Evolutionary conservation across 805 yeast species (phyloP), one percentile per base, ranked within the genome.

Genomic region (Candida montana): DNA sequence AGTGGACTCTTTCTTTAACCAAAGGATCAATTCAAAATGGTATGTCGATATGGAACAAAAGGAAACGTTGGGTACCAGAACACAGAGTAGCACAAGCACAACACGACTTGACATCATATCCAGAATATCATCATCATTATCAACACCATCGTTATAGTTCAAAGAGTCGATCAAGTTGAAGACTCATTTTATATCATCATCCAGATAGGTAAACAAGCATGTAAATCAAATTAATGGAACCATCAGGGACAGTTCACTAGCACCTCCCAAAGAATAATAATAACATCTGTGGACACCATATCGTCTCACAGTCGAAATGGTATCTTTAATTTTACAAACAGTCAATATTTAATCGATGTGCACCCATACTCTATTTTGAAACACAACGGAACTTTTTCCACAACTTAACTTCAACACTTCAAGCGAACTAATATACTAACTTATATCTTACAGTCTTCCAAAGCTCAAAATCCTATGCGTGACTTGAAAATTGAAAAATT

Each of bases 401-500:
- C 24, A 9, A 21, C 24, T 21, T 21, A 21, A n/a, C n/a, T 10
- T 15, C 6, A 15, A 29, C 17, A 29, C 18, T n/a, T 18, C 24
- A 7, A 12, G 11, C 7, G 8, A 33, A 33, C 23, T 33, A 24
- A 16, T 21, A n/a, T 52, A 50, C 55, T 53, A 52, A 50, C 55
- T 35, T 26, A 26, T 16, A 1, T 6, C 11, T 7, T 3, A 35
- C 43, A 57, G 76, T 71, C 77, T 62, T 67, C 72, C 58, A 72
- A 74, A 68, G 61, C 86, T 66, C 87, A 81, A 74, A 93, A 93
- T 79, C 81, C 86, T 76, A 91, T 93, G 98, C 93, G 96, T 78
- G 98, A 93, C 65, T 81, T 93, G 76, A 90, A 84, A 80, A 91
- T 93, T 79, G 98, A 93, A 79, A 93, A 93, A 79, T 84, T 93